Percentiles rank a stretch among this genome's conserved stretches.
These are phyloP conservation scores for Fomitopsis pulvina DNA, from an alignment of 768 basidiomycete species.

Conservation along the genomic window DNA sequence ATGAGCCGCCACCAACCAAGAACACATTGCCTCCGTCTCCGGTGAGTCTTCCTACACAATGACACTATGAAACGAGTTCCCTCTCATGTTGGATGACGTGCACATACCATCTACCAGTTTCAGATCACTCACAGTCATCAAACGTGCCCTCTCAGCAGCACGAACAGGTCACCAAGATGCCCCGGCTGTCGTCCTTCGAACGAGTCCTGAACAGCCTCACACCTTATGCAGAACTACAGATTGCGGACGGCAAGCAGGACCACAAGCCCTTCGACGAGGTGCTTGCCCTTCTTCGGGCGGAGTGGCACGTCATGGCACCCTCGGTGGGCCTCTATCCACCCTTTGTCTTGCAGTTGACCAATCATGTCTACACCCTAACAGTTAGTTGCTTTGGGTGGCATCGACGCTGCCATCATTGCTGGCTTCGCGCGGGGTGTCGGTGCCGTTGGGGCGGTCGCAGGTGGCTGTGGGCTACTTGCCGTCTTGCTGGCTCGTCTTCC, in stretches of 20 bases:
- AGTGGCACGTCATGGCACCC: slow-evolving; percentile 65
- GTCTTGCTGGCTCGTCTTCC: slow-evolving; percentile 62
- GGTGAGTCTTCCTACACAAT: slow-evolving; percentile 10
- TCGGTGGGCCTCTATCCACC: slow-evolving; percentile 34
- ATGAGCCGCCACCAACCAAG: slow-evolving; percentile 31
- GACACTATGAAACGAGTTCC: slow-evolving; percentile 8
- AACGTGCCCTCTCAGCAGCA: slow-evolving; percentile 12
- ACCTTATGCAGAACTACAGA: slow-evolving; percentile 47
- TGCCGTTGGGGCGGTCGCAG: slow-evolving; percentile 49
- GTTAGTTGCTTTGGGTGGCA: slow-evolving; percentile 54
- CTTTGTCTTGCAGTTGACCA: neutral
- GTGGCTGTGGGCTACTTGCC: slow-evolving; percentile 57
- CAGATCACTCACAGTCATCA: neutral
- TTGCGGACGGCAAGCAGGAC: slow-evolving; percentile 31
- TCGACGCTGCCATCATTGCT: slow-evolving; percentile 50
- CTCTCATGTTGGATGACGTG: slow-evolving; percentile 6
- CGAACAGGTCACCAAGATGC: slow-evolving; percentile 19
- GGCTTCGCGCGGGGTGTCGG: slow-evolving; percentile 43
- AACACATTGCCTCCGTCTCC: slow-evolving; percentile 17
- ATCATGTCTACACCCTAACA: slow-evolving; percentile 14
- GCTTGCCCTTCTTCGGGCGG: slow-evolving; percentile 40
- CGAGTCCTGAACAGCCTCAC: slow-evolving; percentile 41
- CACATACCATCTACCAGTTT: neutral
- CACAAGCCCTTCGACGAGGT: slow-evolving; percentile 43
- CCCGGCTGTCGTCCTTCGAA: slow-evolving; percentile 20